Base-by-base conservation (phyloP, 257 asterid species). In the Solanum bulbocastanum region DNA sequence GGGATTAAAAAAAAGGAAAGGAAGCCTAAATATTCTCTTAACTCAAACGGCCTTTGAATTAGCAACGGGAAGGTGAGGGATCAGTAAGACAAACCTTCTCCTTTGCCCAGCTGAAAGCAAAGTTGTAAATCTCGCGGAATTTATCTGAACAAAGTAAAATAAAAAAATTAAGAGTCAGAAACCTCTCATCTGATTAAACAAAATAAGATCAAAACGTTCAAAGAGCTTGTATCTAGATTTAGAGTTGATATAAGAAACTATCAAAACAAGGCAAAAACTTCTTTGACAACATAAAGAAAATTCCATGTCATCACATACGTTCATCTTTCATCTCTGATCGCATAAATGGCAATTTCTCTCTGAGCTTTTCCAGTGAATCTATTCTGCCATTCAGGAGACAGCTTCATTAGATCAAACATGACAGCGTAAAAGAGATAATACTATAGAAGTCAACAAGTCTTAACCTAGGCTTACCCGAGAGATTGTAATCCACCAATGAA, bases 31-130 rank as follows among this genome's bases (percentile, higher is more conserved):
- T 79, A 44, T 44, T 79, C 85, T 9, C 85, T 9, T 25, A 44
- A 25, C 49, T 79, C n/a, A 49, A 49, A 49, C 15, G 42, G 20
- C 68, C 69, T 30, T 30, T 3, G 68, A 49, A 81, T 42, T 81
- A 30, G 40, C 42, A 0, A 49, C 69, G 18, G 30, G 13, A 81
- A 49, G 85, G 69, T 18, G 85, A 49, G 30, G 6, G 11, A 49
- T 27, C 85, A 81, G 69, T 18, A 81, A 46, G 85, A 81, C 75
- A 82, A 90, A 97, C 99, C 99, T 97, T 96, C 91, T 97, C 99
- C 89, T 96, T 97, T 88, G 99, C 99, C 99, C 99, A 97, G 89
- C 98, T 95, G 90, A 97, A 97, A 83, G 99, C 99, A 88, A 94
- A 97, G 91, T 97, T 94, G 92, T 97, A 97, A 90, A 97, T 96